Evolutionary conservation across 2,329 filamentous ascomycete genomes (phyloP).

Genomic region (Aspergillus amoenus): DNA sequence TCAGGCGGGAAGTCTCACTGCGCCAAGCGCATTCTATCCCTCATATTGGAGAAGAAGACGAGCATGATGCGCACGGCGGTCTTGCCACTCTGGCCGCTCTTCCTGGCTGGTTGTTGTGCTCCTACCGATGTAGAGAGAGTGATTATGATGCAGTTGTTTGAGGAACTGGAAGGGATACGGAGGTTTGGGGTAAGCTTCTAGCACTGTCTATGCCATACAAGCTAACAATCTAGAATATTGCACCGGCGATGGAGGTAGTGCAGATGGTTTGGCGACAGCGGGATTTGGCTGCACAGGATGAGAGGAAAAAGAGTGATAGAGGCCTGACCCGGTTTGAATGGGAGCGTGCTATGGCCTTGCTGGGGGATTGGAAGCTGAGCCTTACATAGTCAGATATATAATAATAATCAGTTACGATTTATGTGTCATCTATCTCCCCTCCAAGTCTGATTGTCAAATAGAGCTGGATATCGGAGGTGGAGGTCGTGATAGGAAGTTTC

Average conservation of each 20-base stretch:
- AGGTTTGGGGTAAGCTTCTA: conserved; percentile 22
- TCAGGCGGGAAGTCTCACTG: background rate
- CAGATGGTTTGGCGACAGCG: conserved; percentile 30
- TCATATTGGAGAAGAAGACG: background rate
- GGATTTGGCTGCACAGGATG: conserved; percentile 23
- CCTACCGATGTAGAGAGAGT: conserved; percentile 21
- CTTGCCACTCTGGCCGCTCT: conserved; percentile 28
- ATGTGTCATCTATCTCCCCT: too few species aligned
- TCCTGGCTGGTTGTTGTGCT: conserved; percentile 28
- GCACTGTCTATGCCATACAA: too few species aligned
- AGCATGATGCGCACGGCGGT: conserved; percentile 25
- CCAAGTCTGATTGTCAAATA: too few species aligned
- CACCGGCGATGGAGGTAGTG: conserved; percentile 25
- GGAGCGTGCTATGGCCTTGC: conserved; percentile 25
- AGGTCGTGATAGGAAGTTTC: too few species aligned
- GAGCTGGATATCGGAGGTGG: too few species aligned
- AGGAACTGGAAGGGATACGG: conserved; percentile 20
- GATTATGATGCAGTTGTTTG: conserved; percentile 23
- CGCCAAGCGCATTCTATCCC: background rate
- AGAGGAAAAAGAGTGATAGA: conserved; percentile 10
- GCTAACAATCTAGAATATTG: conserved; percentile 20
- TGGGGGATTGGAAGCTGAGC: conserved; percentile 27
- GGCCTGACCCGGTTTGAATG: conserved; percentile 19
- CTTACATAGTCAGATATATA: conserved; percentile 13
- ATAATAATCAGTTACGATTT: too few species aligned